Evolutionary conservation across 2,329 filamentous ascomycete species (phyloP).

Genomic region (Tolypocladium pustulatum): DNA sequence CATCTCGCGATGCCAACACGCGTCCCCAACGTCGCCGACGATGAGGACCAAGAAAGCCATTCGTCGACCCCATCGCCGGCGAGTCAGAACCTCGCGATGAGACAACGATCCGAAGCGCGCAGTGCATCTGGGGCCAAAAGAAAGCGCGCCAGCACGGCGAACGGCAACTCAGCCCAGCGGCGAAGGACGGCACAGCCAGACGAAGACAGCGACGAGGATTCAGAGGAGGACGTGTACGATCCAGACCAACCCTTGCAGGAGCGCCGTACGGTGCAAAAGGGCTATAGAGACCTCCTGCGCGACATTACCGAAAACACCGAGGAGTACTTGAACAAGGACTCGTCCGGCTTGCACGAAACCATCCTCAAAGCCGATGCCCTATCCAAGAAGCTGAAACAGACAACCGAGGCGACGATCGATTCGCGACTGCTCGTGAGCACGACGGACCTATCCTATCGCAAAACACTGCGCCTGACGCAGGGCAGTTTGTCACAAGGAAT

Average conservation of each 20-base stretch:
- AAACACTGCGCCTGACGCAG: slow-evolving; percentile 61
- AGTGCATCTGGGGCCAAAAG: slow-evolving; percentile 17
- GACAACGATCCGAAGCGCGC: slow-evolving; percentile 12
- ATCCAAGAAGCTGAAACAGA: slow-evolving; percentile 67
- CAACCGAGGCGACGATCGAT: slow-evolving; percentile 82
- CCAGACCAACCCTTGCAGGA: slow-evolving; percentile 72
- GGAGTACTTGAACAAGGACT: slow-evolving; percentile 58
- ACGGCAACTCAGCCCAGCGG: slow-evolving; percentile 11
- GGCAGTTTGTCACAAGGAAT: slow-evolving; percentile 66
- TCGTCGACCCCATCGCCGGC: slow-evolving; percentile 10
- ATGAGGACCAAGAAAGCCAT: slow-evolving; percentile 8
- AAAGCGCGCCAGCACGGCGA: slow-evolving; percentile 17
- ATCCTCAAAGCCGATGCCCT: slow-evolving; percentile 56
- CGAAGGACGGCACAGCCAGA: slow-evolving; percentile 8
- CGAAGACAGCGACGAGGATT: slow-evolving; percentile 6
- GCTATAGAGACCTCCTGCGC: slow-evolving; percentile 57
- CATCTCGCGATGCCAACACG: slow-evolving; percentile 15
- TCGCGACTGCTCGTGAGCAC: slow-evolving; percentile 74
- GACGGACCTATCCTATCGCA: slow-evolving; percentile 71
- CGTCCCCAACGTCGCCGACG: slow-evolving; percentile 7
- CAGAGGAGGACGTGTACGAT: slow-evolving; percentile 50
- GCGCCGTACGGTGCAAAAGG: slow-evolving; percentile 59
- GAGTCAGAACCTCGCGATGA: slow-evolving; percentile 12
- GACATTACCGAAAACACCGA: slow-evolving; percentile 56
- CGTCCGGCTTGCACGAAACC: slow-evolving; percentile 53